Evolutionary conservation across 2,329 filamentous ascomycete species (phyloP), one percentile per base, ranked within the genome.

Genomic region (Calonectria montana): DNA sequence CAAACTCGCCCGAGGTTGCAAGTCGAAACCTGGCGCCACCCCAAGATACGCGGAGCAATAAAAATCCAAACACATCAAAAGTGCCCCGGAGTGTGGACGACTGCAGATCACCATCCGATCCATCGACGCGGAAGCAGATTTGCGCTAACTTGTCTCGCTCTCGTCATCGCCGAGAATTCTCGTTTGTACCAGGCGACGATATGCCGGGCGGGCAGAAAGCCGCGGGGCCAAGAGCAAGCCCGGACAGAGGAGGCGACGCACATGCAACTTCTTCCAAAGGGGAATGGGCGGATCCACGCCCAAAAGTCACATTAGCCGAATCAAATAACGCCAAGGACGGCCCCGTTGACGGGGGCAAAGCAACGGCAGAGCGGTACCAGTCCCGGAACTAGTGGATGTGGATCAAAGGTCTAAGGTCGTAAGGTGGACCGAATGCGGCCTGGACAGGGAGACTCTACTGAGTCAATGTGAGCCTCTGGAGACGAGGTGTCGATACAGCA

Each of bases 121-220:
- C 63, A 48, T 41, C 61, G 10, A 57, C 21, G 13, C 29, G 35
- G 27, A 47, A 69, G 13, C 67, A 29, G 62, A 25, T 27, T n/a
- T 50, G 21, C 39, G 47, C 23, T 53, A 64, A 67, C 8, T 48
- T 37, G 41, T 57, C 47, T 39, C 31, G 43, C 18, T 25, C 31
- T 63, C 70, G 31, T 18, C 76, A 81, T 63, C 74, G 67, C 50
- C 77, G 80, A 62, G 75, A 77, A 35, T 81, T 81, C 57, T 81
- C 79, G 3, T 81, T 81, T 63, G 76, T 79, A 29, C 73, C 75
- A 25, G 79, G 78, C 61, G 76, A 80, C 41, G 77, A 80, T 65
- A 71, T 31, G 47, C 65, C 74, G 47, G 65, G 47, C 55, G 63
- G 70, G 25, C 65, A 35, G 47, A 16, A 47, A 43, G 25, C 25